Evolutionary conservation across 768 basidiomycete species (phyloP).

Genomic region (Sarcodon aspratus): DNA sequence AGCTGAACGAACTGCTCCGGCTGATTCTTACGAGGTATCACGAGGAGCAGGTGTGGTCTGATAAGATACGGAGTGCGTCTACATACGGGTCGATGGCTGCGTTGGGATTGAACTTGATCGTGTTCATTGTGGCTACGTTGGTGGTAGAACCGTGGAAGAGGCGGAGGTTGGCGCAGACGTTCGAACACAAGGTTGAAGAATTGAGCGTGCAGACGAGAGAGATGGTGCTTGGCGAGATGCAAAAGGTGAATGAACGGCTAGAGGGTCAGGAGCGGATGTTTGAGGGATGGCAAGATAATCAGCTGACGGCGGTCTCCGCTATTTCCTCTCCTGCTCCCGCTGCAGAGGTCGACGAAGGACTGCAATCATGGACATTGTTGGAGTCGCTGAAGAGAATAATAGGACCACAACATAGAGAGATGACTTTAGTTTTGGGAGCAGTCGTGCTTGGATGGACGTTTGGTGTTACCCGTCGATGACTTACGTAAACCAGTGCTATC

Average conservation of each 20-base stretch:
- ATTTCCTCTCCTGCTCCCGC: no score
- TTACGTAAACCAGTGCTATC: no score
- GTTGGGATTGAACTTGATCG: slow-evolving; percentile 76
- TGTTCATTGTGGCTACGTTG: slow-evolving; percentile 84
- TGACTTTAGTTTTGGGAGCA: no score
- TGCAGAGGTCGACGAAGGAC: no score
- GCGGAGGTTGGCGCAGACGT: slow-evolving; percentile 71
- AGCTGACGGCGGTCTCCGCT: no score
- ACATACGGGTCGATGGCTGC: slow-evolving; percentile 88
- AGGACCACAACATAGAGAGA: no score
- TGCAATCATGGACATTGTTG: no score
- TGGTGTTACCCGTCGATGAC: no score
- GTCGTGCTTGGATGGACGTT: no score
- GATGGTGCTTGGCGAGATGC: slow-evolving; percentile 36
- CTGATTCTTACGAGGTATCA: slow-evolving; percentile 88
- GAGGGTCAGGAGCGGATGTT: slow-evolving; percentile 32
- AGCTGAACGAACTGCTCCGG: slow-evolving; percentile 82
- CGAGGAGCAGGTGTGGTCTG: slow-evolving; percentile 98
- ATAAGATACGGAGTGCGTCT: slow-evolving; percentile 92
- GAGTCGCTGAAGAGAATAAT: no score
- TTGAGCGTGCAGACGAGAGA: slow-evolving; percentile 18
- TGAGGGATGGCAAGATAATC: neutral
- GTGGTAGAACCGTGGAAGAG: slow-evolving; percentile 98
- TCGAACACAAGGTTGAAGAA: slow-evolving; percentile 70
- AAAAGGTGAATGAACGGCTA: slow-evolving; percentile 35